Conservation (phyloP, 805 yeast genomes). For the Saccharomycopsis sp. region DNA sequence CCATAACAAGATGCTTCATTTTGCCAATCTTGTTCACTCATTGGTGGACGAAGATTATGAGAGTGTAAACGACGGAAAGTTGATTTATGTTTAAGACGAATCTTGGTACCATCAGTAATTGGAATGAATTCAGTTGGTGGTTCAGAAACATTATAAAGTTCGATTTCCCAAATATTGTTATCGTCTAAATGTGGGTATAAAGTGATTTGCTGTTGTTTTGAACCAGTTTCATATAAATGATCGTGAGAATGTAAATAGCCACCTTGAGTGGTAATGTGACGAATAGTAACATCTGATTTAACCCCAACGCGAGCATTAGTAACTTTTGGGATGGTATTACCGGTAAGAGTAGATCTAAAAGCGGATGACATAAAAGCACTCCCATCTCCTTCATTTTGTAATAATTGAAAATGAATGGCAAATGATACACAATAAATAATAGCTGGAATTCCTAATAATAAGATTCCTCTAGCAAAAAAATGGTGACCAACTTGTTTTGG, state of each 20-base stretch:
- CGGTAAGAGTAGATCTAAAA: constrained; percentile 53
- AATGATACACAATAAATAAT: constrained; percentile 48
- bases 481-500: constrained; percentile 35
- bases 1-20: constrained; percentile 76
- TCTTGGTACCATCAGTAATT: constrained; percentile 56
- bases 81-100: constrained; percentile 50
- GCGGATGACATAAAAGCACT: constrained; percentile 63
- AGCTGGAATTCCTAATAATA: constrained; percentile 50
- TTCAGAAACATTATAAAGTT: constrained; percentile 48
- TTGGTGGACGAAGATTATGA: constrained; percentile 68
- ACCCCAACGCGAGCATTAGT: constrained; percentile 63
- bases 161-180: constrained; percentile 65
- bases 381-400: constrained; percentile 59
- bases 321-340: constrained; percentile 47
- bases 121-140: constrained; percentile 51
- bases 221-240: constrained; percentile 63
- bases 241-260: constrained; percentile 81
- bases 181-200: constrained; percentile 69
- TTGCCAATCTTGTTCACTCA: constrained; percentile 70
- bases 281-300: constrained; percentile 54
- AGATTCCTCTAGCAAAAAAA: constrained; percentile 37
- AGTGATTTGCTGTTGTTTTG: constrained; percentile 76
- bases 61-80: constrained; percentile 67
- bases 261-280: constrained; percentile 62
- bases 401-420: constrained; percentile 49